Evolutionary conservation across 768 basidiomycete species (phyloP).

Genomic region (Tricholoma matsutake): DNA sequence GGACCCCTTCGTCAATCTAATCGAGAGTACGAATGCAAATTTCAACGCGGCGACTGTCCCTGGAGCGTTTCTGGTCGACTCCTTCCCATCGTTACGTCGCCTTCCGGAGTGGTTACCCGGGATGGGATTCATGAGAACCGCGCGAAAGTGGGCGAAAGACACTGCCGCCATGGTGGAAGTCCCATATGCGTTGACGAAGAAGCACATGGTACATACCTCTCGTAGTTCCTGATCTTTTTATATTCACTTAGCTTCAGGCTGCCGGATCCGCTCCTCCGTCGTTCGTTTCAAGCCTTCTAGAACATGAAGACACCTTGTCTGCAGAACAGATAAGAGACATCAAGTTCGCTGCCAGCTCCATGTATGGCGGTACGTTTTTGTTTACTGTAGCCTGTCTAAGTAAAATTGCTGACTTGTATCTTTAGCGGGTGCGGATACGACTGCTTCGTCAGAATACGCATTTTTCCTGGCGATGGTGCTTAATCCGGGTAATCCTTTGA

Average conservation of each 20-base stretch:
- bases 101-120: constrained; percentile 48
- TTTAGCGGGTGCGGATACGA: constrained; percentile 50
- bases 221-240: background rate
- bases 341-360: constrained; percentile 37
- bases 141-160: constrained; percentile 30
- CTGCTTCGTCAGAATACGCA: constrained; percentile 41
- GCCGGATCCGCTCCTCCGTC: constrained; percentile 40
- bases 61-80: constrained; percentile 30
- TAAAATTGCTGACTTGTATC: background rate
- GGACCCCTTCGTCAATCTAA: constrained; percentile 30
- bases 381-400: background rate
- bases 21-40: constrained; percentile 19
- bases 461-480: constrained; percentile 50
- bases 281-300: constrained; percentile 40
- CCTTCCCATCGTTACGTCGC: constrained; percentile 31
- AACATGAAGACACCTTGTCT: constrained; percentile 30
- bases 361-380: constrained; percentile 38
- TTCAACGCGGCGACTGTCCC: constrained; percentile 23
- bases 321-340: constrained; percentile 35
- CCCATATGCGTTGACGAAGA: constrained; percentile 32
- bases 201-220: constrained; percentile 25
- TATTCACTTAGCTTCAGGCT: constrained; percentile 24
- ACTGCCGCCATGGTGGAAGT: constrained; percentile 33
- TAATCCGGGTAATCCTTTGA: constrained; percentile 23
- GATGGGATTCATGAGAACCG: constrained; percentile 41